A percentile compares a stretch with the other conserved stretches of the same genome.
Evolutionary conservation across 2,329 filamentous ascomycete genomes (phyloP).

Genomic region (Fusarium staphyleae): DNA sequence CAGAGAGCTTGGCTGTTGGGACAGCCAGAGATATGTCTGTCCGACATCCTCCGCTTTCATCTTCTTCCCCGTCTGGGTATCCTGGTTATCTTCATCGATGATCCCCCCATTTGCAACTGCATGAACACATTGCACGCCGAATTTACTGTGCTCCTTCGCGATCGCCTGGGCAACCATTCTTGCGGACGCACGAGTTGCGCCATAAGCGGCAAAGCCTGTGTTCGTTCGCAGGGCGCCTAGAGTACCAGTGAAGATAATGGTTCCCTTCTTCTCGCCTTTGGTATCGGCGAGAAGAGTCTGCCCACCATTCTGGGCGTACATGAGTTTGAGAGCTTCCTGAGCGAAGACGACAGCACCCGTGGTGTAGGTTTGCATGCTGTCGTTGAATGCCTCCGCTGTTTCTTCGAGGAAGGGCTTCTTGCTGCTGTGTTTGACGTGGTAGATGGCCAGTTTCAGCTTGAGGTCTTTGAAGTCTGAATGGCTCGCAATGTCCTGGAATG

Average conservation of each 20-base stretch:
- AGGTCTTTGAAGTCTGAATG: conserved; percentile 57
- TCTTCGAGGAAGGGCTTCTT: conserved; percentile 64
- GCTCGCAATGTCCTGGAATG: conserved; percentile 49
- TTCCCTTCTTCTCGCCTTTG: conserved; percentile 60
- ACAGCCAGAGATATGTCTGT: conserved; percentile 59
- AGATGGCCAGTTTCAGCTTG: conserved; percentile 61
- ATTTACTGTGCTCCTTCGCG: conserved; percentile 63
- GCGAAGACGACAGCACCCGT: conserved; percentile 63
- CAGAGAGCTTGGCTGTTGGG: conserved; percentile 21
- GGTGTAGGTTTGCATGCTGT: conserved; percentile 58
- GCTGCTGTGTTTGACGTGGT: conserved; percentile 61
- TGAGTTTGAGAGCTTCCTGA: conserved; percentile 58
- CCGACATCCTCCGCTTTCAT: conserved; percentile 66
- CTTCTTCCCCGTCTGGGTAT: conserved; percentile 59
- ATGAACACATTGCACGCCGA: conserved; percentile 65
- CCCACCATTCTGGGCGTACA: conserved; percentile 60
- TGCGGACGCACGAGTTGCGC: conserved; percentile 59
- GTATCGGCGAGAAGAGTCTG: conserved; percentile 51
- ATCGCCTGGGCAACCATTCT: conserved; percentile 63
- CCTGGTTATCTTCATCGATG: conserved; percentile 56
- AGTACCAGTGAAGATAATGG: conserved; percentile 64
- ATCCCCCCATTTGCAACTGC: conserved; percentile 64
- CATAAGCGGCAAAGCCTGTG: conserved; percentile 62
- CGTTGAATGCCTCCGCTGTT: conserved; percentile 57
- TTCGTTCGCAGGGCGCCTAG: conserved; percentile 61